Evolutionary conservation across 2,329 filamentous ascomycete species (phyloP), one percentile per base, ranked within the genome.

Genomic region (Colletotrichum scovillei): DNA sequence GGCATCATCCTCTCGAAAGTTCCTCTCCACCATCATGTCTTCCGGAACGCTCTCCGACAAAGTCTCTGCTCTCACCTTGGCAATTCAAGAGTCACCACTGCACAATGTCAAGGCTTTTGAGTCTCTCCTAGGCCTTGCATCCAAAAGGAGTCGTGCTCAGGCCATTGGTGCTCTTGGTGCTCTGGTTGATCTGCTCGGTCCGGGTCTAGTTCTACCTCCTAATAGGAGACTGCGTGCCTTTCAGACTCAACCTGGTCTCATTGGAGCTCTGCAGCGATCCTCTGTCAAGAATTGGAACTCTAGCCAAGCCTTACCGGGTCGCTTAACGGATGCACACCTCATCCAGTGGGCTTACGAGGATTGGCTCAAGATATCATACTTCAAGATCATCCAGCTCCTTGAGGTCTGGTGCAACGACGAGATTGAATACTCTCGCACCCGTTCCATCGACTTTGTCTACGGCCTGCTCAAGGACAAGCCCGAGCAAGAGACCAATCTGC

Each of bases 11-110:
- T 96, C 95, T 53, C 94, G 97, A 83, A 97, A 95, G 82, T 99
- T 99, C 86, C 92, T 98, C 87, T 94, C 95, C 1, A 97, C 95
- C 22, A 98, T 99, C 81, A 98, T 98, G 94, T 88, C 95, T 11
- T 97, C 95, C 1, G 97, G 97, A 87, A 99, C 97, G 11, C 90
- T 98, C 77, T 97, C 95, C 69, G 97, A 99, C 82, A 98, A 98
- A 82, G 93, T 98, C 56, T 99, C 97, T 3, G 97, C 97, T 4
- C 87, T 99, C 79, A 99, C 97, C 5, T 87, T 99, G 77, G 93
- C 97, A 69, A 92, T 98, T 14, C 97, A 99, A 85, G 97, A 99
- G 83, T 98, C 97, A 9, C 97, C 97, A 22, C 86, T 98, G 64
- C 97, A 99, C 83, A 98, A 95, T 74, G 92, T 91, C 75, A 96